A percentile compares a stretch with the other conserved stretches of the same genome.
phyloP scores from a whole-genome alignment of 139 green algal species.

The Picochlorum sp. region DNA sequence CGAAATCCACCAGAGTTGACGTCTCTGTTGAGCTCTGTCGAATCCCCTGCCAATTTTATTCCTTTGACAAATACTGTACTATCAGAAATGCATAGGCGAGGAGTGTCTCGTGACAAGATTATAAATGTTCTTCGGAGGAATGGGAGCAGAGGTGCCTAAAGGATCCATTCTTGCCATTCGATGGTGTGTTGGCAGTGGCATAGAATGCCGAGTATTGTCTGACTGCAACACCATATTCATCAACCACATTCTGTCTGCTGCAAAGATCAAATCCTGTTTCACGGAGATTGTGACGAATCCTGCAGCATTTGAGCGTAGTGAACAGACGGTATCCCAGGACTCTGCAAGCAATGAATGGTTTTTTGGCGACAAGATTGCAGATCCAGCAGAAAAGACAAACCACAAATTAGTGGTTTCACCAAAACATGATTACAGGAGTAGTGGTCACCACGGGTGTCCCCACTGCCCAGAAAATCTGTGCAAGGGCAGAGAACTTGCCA shows the following conservation, averaged over 20 bases:
- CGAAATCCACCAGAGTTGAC: constrained; percentile 71
- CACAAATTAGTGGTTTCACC: constrained; percentile 20
- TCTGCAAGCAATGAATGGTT: not conserved
- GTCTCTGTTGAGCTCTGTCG: constrained; percentile 51
- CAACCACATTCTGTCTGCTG: constrained; percentile 50
- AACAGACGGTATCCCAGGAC: not conserved
- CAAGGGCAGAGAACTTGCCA: constrained; percentile 64
- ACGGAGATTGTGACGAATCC: constrained; percentile 56
- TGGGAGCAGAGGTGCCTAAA: constrained; percentile 53
- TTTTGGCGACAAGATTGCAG: not conserved
- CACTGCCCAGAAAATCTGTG: constrained; percentile 72
- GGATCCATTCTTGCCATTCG: constrained; percentile 38
- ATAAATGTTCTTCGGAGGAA: constrained; percentile 43
- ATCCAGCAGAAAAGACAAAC: not conserved
- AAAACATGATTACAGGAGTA: not conserved
- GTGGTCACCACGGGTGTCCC: constrained; percentile 45
- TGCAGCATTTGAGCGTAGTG: constrained; percentile 44
- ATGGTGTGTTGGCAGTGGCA: constrained; percentile 14
- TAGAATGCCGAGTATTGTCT: constrained; percentile 44
- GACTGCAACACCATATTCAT: constrained; percentile 77
- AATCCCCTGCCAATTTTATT: constrained; percentile 63
- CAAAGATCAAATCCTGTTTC: constrained; percentile 21
- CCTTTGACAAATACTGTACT: constrained; percentile 70
- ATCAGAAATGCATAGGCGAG: constrained; percentile 56
- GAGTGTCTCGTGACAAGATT: constrained; percentile 55